Evolutionary conservation across 768 basidiomycete genomes (phyloP), one percentile per base, ranked within the genome.

Genomic region (Suillus decipiens): DNA sequence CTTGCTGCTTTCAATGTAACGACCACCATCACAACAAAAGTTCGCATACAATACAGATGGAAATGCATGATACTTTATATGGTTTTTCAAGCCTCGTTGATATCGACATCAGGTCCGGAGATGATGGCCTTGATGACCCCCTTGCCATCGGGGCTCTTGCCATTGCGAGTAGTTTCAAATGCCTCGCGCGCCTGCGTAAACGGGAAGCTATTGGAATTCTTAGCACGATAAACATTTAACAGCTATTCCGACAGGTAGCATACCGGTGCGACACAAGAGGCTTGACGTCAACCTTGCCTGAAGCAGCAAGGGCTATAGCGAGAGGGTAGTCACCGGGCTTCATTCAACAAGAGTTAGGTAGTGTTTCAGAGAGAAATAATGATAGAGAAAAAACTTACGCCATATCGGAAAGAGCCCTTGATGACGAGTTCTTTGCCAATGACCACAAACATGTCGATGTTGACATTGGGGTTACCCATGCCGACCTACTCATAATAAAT

Each of bases 331-430:
- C 89, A 14, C 93, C 95, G 47, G 93, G 86, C 89, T 92, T 68
- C 57, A 47, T 12, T 28, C 63, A 53, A 61, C 42, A 48, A 37
- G 17, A 60, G 22, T 31, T 62, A 31, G 60, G 6, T 51, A 60
- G 22, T 19, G 31, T 15, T 24, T 53, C 51, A 31, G 37, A n/a
- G 10, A 36, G 15, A 48, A 48, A 48, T 6, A 63, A 41, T 37
- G 60, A 53, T 11, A 51, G 28, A 60, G 5, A 48, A 63, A 0
- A 12, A 22, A 17, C 84, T 62, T 73, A 92, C 86, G 17, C 87
- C 90, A 69, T 91, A 96, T 69, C 96, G 88, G 89, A 97, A 97
- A n/a, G 92, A 93, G 42, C 95, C 95, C 69, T 89, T 91, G 75
- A 94, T 80, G 61, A 78, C 84, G 22, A 97, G 76, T 76, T 97